phyloP scores from a whole-genome alignment of 2,329 filamentous ascomycete genomes.

The Cladosporium colombiae region DNA sequence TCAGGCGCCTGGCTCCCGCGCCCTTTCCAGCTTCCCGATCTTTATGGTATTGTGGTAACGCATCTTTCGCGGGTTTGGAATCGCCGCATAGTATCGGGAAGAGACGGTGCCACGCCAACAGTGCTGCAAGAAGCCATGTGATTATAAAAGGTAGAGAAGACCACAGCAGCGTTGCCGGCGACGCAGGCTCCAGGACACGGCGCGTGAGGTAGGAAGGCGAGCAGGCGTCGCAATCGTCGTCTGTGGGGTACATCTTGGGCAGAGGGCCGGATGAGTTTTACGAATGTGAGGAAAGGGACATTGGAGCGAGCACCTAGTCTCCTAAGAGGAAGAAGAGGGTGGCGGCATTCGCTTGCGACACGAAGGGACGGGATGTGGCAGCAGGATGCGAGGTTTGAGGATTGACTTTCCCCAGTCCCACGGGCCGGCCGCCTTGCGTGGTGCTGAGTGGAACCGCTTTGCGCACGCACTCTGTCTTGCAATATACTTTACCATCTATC shows the following conservation, averaged over 20 bases:
- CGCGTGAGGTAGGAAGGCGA: constrained; percentile 53
- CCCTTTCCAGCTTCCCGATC: constrained; percentile 22
- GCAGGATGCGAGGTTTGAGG: background rate
- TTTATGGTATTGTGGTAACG: constrained; percentile 47
- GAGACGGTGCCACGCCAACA: constrained; percentile 66
- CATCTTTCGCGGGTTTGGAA: constrained; percentile 55
- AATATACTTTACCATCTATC: background rate
- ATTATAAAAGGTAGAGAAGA: constrained; percentile 68
- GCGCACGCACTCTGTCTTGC: background rate
- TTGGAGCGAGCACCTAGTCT: background rate
- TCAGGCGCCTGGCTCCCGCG: constrained; percentile 24
- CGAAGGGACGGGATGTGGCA: constrained; percentile 1
- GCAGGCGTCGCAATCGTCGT: constrained; percentile 58
- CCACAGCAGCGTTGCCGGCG: constrained; percentile 56
- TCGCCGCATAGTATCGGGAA: constrained; percentile 70
- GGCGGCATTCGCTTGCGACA: constrained; percentile 7
- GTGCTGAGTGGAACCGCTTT: background rate
- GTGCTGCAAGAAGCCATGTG: constrained; percentile 66
- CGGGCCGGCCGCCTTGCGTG: background rate
- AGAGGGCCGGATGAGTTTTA: background rate
- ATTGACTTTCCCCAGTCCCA: constrained; percentile 8
- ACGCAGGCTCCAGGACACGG: constrained; percentile 42
- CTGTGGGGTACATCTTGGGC: constrained; percentile 42
- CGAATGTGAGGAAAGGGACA: background rate
- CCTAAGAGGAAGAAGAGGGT: background rate